A percentile compares a stretch with the other conserved stretches of the same genome.
These are phyloP conservation scores for Mrakia frigida DNA, from an alignment of 768 basidiomycete species.

Conservation along the genomic window DNA sequence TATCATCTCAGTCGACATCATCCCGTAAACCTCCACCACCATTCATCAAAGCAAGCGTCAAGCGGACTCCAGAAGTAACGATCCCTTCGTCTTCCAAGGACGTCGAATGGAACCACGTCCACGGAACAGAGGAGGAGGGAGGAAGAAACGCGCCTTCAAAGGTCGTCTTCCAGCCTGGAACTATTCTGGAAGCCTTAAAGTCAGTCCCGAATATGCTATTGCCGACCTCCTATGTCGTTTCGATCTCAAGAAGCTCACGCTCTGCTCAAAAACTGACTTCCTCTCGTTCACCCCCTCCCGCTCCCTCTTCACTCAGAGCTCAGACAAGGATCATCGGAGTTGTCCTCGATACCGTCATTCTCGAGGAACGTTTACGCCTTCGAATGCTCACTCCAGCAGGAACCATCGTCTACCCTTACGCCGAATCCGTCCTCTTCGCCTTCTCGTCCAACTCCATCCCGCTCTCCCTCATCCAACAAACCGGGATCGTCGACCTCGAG, in stretches of 20 bases:
- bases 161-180: slow-evolving; percentile 20
- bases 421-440: slow-evolving; percentile 42
- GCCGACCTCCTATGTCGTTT: too few relatives aligned
- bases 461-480: slow-evolving; percentile 25
- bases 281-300: too few relatives aligned
- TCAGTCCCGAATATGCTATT: not conserved
- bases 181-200: slow-evolving; percentile 16
- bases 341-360: slow-evolving; percentile 31
- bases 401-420: slow-evolving; percentile 31
- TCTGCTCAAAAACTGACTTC: not conserved
- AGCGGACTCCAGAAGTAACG: not conserved
- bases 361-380: slow-evolving; percentile 6
- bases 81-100: slow-evolving; percentile 8
- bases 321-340: slow-evolving; percentile 14
- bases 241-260: too few relatives aligned
- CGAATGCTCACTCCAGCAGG: slow-evolving; percentile 22
- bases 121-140: slow-evolving; percentile 4
- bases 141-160: not conserved
- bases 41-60: not conserved
- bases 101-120: not conserved
- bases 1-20: not conserved
- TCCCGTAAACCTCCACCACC: not conserved
- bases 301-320: not conserved
- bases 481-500: slow-evolving; percentile 25
- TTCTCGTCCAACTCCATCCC: slow-evolving; percentile 38